Conservation (phyloP, 148 eudicot genomes). For the Arbutus unedo region DNA sequence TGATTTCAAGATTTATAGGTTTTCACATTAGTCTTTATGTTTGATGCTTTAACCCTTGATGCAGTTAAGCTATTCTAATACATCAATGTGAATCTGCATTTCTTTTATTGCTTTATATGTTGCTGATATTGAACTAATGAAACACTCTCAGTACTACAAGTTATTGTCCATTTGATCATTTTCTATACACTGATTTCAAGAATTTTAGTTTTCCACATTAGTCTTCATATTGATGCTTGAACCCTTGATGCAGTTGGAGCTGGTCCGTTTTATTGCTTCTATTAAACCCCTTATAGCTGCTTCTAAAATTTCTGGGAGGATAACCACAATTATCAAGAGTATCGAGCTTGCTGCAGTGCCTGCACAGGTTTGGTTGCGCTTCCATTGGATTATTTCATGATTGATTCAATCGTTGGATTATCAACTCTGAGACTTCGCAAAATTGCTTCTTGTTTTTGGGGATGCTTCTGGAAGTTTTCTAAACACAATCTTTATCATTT, state of each 20-base stretch:
- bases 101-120: too few species aligned
- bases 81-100: too few species aligned
- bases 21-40: background rate
- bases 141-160: too few species aligned
- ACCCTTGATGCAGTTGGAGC: slow-evolving; percentile 64
- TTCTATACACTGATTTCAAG: background rate
- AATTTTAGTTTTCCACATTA: background rate
- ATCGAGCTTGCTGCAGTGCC: slow-evolving; percentile 50
- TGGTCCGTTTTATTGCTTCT: slow-evolving; percentile 69
- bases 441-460: background rate
- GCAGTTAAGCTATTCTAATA: slow-evolving; percentile 33
- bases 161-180: background rate
- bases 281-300: slow-evolving; percentile 77
- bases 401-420: background rate
- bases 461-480: background rate
- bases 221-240: slow-evolving; percentile 13
- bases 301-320: slow-evolving; percentile 66
- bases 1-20: background rate
- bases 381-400: background rate
- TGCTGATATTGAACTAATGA: too few species aligned
- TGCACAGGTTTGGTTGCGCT: slow-evolving; percentile 45
- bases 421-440: background rate
- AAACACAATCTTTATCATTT: background rate
- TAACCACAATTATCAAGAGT: slow-evolving; percentile 45
- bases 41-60: slow-evolving; percentile 20